Conservation (phyloP, 441 rosid species). For the Eutrema salsugineum region DNA sequence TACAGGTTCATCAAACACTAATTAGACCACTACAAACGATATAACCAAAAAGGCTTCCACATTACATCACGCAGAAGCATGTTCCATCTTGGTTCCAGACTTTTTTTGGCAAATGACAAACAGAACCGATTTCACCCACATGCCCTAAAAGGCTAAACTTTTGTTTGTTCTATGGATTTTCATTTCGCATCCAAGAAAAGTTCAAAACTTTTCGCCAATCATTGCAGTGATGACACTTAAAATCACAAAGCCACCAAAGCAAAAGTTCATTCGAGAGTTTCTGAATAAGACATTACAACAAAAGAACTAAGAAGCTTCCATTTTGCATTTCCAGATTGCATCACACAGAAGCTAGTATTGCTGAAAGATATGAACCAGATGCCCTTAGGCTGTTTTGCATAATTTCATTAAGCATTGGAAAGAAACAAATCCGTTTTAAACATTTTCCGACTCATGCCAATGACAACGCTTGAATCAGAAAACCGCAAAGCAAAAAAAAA, state of each 20-base stretch:
- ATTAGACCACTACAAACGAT: background rate
- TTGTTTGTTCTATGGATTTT: background rate
- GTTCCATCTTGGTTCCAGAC: background rate
- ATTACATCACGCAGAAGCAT: background rate
- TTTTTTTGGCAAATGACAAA: background rate
- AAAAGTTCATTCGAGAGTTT: background rate
- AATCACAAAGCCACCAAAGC: background rate
- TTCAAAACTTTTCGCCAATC: background rate
- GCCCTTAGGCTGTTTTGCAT: background rate
- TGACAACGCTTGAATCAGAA: background rate
- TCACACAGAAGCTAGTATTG: background rate
- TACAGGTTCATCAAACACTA: slow-evolving; percentile 34
- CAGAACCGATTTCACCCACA: background rate
- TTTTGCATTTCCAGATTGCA: too few relatives aligned
- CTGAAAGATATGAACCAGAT: background rate
- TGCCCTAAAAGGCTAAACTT: background rate
- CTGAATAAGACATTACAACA: background rate
- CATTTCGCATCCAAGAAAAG: background rate
- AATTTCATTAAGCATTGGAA: background rate
- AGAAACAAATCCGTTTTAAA: background rate
- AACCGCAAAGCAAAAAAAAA: background rate
- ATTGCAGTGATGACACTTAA: background rate
- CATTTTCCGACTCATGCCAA: background rate
- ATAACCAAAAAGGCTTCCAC: background rate
- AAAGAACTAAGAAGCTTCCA: too few relatives aligned